Evolutionary conservation across 805 yeast species (phyloP).

Genomic region (Teunomyces stri): DNA sequence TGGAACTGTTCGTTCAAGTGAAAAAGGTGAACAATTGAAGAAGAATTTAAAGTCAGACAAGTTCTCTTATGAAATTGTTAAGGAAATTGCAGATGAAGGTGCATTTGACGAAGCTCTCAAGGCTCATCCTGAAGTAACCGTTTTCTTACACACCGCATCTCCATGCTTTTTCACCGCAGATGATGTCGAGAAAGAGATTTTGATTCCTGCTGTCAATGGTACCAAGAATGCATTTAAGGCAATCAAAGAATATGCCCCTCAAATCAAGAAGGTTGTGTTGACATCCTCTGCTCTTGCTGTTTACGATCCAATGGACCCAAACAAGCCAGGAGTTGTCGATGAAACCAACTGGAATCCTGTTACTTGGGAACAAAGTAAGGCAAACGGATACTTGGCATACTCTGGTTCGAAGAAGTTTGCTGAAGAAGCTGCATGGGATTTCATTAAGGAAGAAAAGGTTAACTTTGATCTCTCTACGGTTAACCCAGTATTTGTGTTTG

Average conservation of each 20-base stretch:
- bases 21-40: slow-evolving; percentile 17
- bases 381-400: slow-evolving; percentile 44
- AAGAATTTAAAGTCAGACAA: slow-evolving; percentile 9
- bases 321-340: slow-evolving; percentile 30
- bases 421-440: slow-evolving; percentile 60
- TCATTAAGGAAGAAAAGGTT: slow-evolving; percentile 24
- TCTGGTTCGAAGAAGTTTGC: slow-evolving; percentile 60
- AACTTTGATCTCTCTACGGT: slow-evolving; percentile 21
- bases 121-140: slow-evolving; percentile 38
- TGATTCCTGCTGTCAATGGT: slow-evolving; percentile 30
- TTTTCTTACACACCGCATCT: slow-evolving; percentile 49
- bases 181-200: slow-evolving; percentile 18
- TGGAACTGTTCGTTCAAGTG: slow-evolving; percentile 46
- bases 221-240: slow-evolving; percentile 22
- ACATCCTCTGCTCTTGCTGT: slow-evolving; percentile 23
- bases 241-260: slow-evolving; percentile 14
- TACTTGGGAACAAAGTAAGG: slow-evolving; percentile 47
- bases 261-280: slow-evolving; percentile 18
- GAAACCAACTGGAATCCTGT: slow-evolving; percentile 56
- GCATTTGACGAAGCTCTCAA: slow-evolving; percentile 50
- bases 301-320: slow-evolving; percentile 25
- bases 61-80: slow-evolving; percentile 29
- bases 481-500: slow-evolving; percentile 40
- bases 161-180: slow-evolving; percentile 30
- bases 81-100: slow-evolving; percentile 24